phyloP scores from a whole-genome alignment of 805 yeast species.

The Metschnikowia aberdeeniae region DNA sequence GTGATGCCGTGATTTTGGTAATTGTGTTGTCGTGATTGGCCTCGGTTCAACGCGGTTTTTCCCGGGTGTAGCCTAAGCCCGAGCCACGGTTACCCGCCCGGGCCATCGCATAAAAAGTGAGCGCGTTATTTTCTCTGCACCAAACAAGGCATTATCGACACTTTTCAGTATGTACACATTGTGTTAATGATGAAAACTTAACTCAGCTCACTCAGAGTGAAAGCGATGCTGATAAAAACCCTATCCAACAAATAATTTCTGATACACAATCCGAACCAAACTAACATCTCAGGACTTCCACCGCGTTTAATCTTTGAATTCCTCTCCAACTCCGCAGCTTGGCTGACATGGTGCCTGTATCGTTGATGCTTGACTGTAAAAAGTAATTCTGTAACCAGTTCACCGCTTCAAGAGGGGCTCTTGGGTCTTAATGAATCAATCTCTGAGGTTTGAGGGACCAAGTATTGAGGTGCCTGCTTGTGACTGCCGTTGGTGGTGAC shows the following conservation, averaged over 20 bases:
- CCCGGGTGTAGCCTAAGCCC: not conserved
- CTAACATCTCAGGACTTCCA: conserved; percentile 8
- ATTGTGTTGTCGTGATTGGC: not conserved
- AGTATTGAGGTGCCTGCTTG: conserved; percentile 42
- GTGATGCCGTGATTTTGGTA: not conserved
- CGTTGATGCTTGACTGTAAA: not conserved
- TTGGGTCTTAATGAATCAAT: conserved; percentile 82
- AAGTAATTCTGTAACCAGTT: not conserved
- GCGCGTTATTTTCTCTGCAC: not conserved
- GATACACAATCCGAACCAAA: conserved; percentile 11
- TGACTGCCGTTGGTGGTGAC: conserved; percentile 11
- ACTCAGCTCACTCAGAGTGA: conserved; percentile 58
- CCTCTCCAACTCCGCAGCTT: not conserved
- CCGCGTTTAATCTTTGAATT: not conserved
- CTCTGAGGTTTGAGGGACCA: conserved; percentile 64
- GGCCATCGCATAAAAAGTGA: not conserved
- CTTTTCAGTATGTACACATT: conserved; percentile 5
- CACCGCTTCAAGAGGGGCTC: conserved; percentile 47
- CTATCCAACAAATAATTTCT: conserved; percentile 46
- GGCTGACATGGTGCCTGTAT: too few species aligned
- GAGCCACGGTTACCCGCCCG: conserved; percentile 1
- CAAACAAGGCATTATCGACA: not conserved
- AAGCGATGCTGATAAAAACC: conserved; percentile 47
- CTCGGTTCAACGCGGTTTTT: not conserved
- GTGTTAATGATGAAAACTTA: conserved; percentile 47